phyloP scores from a whole-genome alignment of 2,329 filamentous ascomycete species.

The Elsinoe australis region DNA sequence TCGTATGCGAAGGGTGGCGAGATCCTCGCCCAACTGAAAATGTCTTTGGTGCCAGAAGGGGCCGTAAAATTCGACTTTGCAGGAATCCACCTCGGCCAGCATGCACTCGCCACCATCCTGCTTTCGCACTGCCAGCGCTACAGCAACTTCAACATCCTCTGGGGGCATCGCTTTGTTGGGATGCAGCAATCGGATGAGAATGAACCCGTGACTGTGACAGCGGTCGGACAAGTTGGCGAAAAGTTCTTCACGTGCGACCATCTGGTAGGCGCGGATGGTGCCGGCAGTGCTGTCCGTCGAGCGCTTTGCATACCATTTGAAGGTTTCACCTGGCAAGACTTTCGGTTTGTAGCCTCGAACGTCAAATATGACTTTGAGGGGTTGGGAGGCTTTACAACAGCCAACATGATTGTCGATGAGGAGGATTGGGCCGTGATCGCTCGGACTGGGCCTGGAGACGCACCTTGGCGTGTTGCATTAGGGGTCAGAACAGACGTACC shows the following conservation, averaged over 20 bases:
- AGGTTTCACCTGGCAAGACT: conserved; percentile 21
- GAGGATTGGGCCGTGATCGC: conserved; percentile 23
- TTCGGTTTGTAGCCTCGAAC: conserved; percentile 20
- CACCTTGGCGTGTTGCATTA: conserved; percentile 8
- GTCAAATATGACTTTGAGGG: conserved; percentile 21
- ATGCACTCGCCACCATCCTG: background rate
- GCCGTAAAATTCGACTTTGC: background rate
- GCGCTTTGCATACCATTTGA: conserved; percentile 20
- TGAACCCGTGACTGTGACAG: background rate
- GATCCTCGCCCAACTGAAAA: background rate
- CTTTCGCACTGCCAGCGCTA: background rate
- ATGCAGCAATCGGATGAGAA: background rate
- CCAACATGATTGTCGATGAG: conserved; percentile 21
- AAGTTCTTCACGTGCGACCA: background rate
- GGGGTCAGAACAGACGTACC: conserved; percentile 5
- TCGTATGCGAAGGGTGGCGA: conserved; percentile 6
- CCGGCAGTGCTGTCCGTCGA: conserved; percentile 1
- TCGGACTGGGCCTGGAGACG: conserved; percentile 16
- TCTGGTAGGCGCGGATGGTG: conserved; percentile 3
- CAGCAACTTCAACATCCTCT: background rate
- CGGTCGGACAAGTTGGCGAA: background rate
- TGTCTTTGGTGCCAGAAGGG: background rate
- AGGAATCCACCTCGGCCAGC: conserved; percentile 1
- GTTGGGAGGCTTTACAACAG: conserved; percentile 17
- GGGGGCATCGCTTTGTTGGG: background rate